These are phyloP conservation scores for Termitomyces heimii DNA, from an alignment of 768 basidiomycete genomes.

Conservation along the genomic window DNA sequence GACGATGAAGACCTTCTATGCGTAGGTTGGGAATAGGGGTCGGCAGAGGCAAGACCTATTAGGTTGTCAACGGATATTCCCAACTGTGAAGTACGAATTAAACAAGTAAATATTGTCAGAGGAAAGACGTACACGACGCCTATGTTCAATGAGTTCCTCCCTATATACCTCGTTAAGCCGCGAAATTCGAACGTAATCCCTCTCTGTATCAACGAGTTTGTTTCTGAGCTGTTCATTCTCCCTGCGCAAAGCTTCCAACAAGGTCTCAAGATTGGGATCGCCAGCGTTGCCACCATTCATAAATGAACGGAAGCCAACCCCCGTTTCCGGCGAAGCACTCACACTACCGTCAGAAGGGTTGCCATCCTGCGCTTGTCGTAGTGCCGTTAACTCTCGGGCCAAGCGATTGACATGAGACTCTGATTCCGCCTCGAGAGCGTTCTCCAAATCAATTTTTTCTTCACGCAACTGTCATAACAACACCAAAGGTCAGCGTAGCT, in stretches of 20 bases:
- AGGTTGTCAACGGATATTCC: slow-evolving; percentile 76
- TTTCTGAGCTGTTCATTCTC: slow-evolving; percentile 75
- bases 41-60: slow-evolving; percentile 60
- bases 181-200: slow-evolving; percentile 69
- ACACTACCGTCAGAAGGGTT: slow-evolving; percentile 18
- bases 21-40: slow-evolving; percentile 67
- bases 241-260: slow-evolving; percentile 69
- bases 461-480: slow-evolving; percentile 53
- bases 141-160: slow-evolving; percentile 76
- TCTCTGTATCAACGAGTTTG: slow-evolving; percentile 66
- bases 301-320: slow-evolving; percentile 23
- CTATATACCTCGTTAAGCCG: slow-evolving; percentile 79
- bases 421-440: slow-evolving; percentile 78
- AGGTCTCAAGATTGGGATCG: slow-evolving; percentile 44
- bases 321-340: slow-evolving; percentile 27
- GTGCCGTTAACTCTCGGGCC: slow-evolving; percentile 59
- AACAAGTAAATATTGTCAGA: slow-evolving; percentile 1
- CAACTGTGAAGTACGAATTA: slow-evolving; percentile 35
- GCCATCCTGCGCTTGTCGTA: slow-evolving; percentile 52
- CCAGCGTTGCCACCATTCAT: slow-evolving; percentile 19
- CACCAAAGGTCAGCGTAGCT: background rate
- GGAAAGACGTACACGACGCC: slow-evolving; percentile 56
- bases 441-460: slow-evolving; percentile 82
- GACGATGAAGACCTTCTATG: slow-evolving; percentile 49
- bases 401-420: slow-evolving; percentile 79